These are phyloP conservation scores for Nannizziopsis barbatae DNA, from an alignment of 2,329 filamentous ascomycete genomes.

Conservation along the genomic window DNA sequence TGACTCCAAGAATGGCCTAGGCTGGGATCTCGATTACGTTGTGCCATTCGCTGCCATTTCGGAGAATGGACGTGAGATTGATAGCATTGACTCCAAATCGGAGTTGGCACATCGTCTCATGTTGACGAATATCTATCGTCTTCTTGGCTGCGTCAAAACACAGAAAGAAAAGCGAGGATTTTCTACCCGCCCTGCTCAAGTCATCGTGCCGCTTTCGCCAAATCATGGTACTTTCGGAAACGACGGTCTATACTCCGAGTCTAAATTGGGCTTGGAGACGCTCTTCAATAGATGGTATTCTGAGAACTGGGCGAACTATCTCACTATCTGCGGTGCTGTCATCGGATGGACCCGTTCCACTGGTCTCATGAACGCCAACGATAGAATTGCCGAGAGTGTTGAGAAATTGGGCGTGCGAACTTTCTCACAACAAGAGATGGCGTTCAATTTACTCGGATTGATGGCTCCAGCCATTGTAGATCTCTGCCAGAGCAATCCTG, in stretches of 20 bases:
- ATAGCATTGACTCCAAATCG: conserved; percentile 91
- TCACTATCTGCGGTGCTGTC: conserved; percentile 94
- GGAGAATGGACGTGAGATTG: conserved; percentile 94
- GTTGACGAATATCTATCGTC: conserved; percentile 89
- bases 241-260: conserved; percentile 96
- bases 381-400: conserved; percentile 91
- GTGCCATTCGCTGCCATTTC: conserved; percentile 96
- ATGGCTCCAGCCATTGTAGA: conserved; percentile 93
- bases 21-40: conserved; percentile 95
- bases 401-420: conserved; percentile 95
- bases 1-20: conserved; percentile 86
- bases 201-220: conserved; percentile 87
- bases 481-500: conserved; percentile 86
- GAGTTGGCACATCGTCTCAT: conserved; percentile 98
- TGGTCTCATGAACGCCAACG: conserved; percentile 95
- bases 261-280: conserved; percentile 91
- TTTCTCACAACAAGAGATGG: conserved; percentile 99
- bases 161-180: conserved; percentile 82
- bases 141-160: conserved; percentile 79
- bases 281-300: conserved; percentile 98
- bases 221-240: conserved; percentile 98
- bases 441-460: conserved; percentile 91
- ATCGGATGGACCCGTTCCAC: conserved; percentile 99
- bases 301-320: conserved; percentile 92
- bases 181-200: conserved; percentile 90